phyloP scores from a whole-genome alignment of 768 basidiomycete genomes.

The Sarcodon aspratus region DNA sequence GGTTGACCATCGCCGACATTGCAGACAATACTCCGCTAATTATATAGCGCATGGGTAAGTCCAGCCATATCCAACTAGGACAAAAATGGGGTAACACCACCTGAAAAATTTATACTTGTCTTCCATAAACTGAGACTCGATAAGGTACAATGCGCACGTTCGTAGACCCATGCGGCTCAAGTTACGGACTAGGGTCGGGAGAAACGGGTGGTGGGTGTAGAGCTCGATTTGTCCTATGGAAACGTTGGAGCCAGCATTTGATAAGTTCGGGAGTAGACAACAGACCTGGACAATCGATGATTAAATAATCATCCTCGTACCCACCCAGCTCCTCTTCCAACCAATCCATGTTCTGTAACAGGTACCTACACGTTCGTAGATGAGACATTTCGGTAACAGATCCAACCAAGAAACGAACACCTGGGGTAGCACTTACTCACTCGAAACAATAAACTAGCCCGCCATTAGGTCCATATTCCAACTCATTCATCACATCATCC shows the following conservation, averaged over 20 bases:
- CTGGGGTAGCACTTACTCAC: constrained; percentile 58
- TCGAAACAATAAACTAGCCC: constrained; percentile 98
- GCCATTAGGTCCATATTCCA: constrained; percentile 93
- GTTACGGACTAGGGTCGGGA: constrained; percentile 79
- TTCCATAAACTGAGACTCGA: constrained; percentile 99
- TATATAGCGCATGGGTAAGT: not conserved
- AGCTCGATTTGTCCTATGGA: constrained; percentile 88
- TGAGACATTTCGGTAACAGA: not conserved
- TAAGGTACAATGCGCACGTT: constrained; percentile 82
- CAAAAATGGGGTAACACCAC: constrained; percentile 21
- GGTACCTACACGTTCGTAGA: constrained; percentile 48
- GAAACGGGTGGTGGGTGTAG: constrained; percentile 96
- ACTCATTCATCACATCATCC: constrained; percentile 92
- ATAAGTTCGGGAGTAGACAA: not conserved
- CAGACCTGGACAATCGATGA: constrained; percentile 84
- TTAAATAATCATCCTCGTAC: constrained; percentile 91
- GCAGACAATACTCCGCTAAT: constrained; percentile 86
- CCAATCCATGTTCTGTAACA: constrained; percentile 97
- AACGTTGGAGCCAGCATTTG: constrained; percentile 1
- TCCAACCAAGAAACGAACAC: not conserved
- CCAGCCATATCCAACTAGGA: not conserved
- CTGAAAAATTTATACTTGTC: constrained; percentile 98
- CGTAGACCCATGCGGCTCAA: constrained; percentile 70
- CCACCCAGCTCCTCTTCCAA: constrained; percentile 91
- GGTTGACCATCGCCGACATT: constrained; percentile 98